Conservation (phyloP, 2,329 filamentous ascomycete genomes). For the Talaromyces sp. region DNA sequence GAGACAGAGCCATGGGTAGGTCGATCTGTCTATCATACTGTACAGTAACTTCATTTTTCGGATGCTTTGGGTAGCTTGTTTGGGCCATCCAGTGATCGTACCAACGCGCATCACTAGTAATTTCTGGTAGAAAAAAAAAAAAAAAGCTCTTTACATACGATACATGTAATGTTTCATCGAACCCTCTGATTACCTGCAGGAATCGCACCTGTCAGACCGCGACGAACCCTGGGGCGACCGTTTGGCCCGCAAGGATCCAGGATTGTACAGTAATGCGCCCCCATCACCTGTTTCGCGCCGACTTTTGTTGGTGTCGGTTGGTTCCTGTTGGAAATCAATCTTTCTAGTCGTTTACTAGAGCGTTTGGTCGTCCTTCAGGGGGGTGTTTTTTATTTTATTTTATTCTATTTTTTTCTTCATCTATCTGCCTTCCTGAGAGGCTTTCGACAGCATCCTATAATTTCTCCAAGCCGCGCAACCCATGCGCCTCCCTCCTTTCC, state of each 20-base stretch:
- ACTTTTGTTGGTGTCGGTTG: background rate
- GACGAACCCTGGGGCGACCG: slow-evolving; percentile 31
- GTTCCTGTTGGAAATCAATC: too few species aligned
- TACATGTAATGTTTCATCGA: slow-evolving; percentile 2
- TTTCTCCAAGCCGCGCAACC: background rate
- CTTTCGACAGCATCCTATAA: background rate
- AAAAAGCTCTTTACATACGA: slow-evolving; percentile 4
- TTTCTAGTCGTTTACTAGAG: too few species aligned
- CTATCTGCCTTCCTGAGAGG: background rate
- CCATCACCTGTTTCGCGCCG: background rate
- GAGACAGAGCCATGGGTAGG: slow-evolving; percentile 16
- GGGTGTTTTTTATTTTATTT: too few species aligned
- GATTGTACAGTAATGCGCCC: slow-evolving; percentile 7
- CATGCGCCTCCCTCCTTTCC: slow-evolving; percentile 1
- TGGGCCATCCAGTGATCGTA: too few species aligned
- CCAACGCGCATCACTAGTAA: background rate
- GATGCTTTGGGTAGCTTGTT: too few species aligned
- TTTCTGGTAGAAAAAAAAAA: background rate
- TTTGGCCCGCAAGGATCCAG: slow-evolving; percentile 24
- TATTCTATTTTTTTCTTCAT: background rate
- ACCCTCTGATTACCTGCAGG: slow-evolving; percentile 18
- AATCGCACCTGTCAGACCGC: slow-evolving; percentile 21
- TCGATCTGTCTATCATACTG: slow-evolving; percentile 18
- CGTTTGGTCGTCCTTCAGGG: too few species aligned
- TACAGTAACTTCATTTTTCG: slow-evolving; percentile 5